Evolutionary conservation across 2,329 filamentous ascomycete genomes (phyloP).

Genomic region (Neonectria ditissima): DNA sequence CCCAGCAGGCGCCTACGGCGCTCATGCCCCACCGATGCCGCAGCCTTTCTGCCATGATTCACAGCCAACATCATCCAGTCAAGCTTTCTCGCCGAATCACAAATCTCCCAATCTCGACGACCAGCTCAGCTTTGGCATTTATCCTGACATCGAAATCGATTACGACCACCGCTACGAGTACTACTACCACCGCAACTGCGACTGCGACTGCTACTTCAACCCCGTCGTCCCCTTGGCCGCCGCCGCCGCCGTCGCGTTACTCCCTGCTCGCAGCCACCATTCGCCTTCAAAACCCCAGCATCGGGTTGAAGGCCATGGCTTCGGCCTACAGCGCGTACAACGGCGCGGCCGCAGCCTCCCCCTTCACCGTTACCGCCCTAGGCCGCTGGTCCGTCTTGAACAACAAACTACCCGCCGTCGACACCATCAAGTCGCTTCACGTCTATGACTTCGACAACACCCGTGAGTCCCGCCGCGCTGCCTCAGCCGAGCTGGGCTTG

Average conservation of each 20-base stretch:
- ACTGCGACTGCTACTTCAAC: not conserved
- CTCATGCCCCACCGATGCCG: conserved; percentile 20
- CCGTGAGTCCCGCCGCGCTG: conserved; percentile 62
- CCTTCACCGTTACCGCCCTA: conserved; percentile 76
- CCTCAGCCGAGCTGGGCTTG: not conserved
- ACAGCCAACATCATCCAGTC: not conserved
- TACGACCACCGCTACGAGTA: not conserved
- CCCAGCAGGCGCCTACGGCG: not conserved
- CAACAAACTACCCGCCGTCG: conserved; percentile 77
- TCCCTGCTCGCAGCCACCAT: conserved; percentile 41
- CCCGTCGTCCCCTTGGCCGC: conserved; percentile 7
- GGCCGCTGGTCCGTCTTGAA: conserved; percentile 86
- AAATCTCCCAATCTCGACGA: conserved; percentile 28
- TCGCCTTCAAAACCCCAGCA: conserved; percentile 37
- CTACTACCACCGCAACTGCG: not conserved
- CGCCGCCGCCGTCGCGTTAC: conserved; percentile 13
- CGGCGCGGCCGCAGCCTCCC: conserved; percentile 48
- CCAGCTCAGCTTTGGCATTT: conserved; percentile 30
- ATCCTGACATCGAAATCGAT: conserved; percentile 4
- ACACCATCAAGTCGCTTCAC: conserved; percentile 83
- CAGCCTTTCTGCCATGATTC: conserved; percentile 16
- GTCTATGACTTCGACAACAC: conserved; percentile 99
- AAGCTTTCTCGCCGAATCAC: conserved; percentile 2
- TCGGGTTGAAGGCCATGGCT: conserved; percentile 52
- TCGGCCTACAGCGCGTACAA: conserved; percentile 55